Base-by-base conservation (phyloP, 1,284 basidiomycete genomes). In the Pyrrhoderma lamaoense region DNA sequence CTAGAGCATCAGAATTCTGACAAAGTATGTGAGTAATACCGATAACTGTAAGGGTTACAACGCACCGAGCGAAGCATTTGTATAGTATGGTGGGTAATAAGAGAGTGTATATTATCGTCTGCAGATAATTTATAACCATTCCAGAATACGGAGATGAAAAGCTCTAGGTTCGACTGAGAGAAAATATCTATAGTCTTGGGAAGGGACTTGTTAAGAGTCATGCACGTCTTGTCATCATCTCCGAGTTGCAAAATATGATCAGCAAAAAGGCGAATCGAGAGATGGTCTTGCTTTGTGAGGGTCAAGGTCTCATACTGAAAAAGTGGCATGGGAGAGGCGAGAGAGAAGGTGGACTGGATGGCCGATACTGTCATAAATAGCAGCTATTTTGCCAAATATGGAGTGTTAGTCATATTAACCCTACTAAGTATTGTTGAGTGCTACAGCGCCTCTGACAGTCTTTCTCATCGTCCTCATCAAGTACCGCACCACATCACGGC, bases 1-100 rank as follows among this genome's bases (percentile, higher is more conserved):
- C 80, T 5, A 87, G 71, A 52, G 72, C 67, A 45, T 61, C 56
- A 9, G 76, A 67, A 61, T 86, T 84, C 83, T 87, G 58, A 25
- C 54, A 27, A n/a, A n/a, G n/a, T n/a, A n/a, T n/a, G n/a, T n/a
- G n/a, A n/a, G n/a, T n/a, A n/a, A n/a, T n/a, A n/a, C n/a, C n/a
- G 18, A 48, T 39, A 51, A 44, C 9, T 42, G 14, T 40, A 14
- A 22, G 27, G 27, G 27, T 11, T 31, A 5, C 27, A 31, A 61
- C 69, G 53, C 69, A 76, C 84, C 69, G 63, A 61, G 59, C 67
- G 68, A 42, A 88, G 61, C 60, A 77, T 79, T 40, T 69, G 63
- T 16, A 71, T 62, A 2, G 85, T 62, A 60, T 79, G 73, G 35
- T 61, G 64, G 8, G 72, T 68, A 48, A 81, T 67, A 35, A 72